phyloP scores from a whole-genome alignment of 305 asterid genomes.

The Solanum hybrid region DNA sequence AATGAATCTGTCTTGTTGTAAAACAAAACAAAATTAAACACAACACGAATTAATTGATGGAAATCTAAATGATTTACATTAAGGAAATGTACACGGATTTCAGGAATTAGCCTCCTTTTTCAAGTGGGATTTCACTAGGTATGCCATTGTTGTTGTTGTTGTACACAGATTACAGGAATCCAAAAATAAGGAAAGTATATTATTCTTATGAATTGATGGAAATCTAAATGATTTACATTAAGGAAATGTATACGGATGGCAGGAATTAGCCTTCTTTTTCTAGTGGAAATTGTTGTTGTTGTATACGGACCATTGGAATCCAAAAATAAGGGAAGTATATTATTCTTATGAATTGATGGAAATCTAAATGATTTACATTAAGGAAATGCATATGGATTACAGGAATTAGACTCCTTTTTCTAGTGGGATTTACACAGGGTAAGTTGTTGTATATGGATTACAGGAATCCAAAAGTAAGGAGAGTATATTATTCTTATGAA shows the following conservation, averaged over 20 bases:
- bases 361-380: neutral
- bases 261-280: neutral
- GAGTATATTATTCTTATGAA: neutral
- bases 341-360: neutral
- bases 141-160: neutral
- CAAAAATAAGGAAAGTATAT: neutral
- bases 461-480: neutral
- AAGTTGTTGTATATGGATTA: neutral
- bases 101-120: neutral
- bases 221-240: neutral
- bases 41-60: neutral
- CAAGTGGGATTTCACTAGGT: neutral
- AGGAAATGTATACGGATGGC: neutral
- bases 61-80: neutral
- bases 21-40: neutral
- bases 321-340: neutral
- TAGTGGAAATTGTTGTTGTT: neutral
- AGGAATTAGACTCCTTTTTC: neutral
- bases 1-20: neutral
- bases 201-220: neutral
- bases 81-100: neutral
- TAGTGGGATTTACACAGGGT: neutral
- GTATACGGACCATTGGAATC: neutral
- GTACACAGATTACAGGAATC: neutral
- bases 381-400: neutral